phyloP scores from a whole-genome alignment of 805 yeast genomes.

The Schwanniomyces sp. region DNA sequence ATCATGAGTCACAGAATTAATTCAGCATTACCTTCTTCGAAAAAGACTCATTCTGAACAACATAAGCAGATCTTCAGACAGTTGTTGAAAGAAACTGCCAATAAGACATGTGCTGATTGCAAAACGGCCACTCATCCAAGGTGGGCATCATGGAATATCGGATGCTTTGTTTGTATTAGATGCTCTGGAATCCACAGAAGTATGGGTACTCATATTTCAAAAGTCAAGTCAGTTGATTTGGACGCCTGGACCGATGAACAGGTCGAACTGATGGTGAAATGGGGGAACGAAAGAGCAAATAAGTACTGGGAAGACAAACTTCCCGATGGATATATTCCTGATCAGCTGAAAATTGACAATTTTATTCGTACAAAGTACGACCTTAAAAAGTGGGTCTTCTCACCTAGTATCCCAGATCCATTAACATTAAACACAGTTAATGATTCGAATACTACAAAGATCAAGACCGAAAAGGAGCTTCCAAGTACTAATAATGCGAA shows the following conservation, averaged over 20 bases:
- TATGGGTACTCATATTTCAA: constrained; percentile 92
- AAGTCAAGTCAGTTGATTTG: constrained; percentile 90
- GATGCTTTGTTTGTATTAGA: constrained; percentile 88
- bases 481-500: not conserved
- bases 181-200: constrained; percentile 96
- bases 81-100: constrained; percentile 73
- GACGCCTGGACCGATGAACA: constrained; percentile 98
- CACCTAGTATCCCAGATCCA: constrained; percentile 62
- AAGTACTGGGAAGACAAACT: constrained; percentile 80
- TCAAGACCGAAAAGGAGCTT: not conserved
- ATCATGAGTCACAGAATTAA: constrained; percentile 11
- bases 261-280: constrained; percentile 71
- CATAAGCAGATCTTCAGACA: constrained; percentile 73
- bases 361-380: constrained; percentile 93
- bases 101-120: constrained; percentile 88
- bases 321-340: constrained; percentile 72
- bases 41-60: constrained; percentile 47
- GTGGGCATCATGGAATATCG: constrained; percentile 97
- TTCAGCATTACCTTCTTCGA: constrained; percentile 42
- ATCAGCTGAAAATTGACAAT: constrained; percentile 80
- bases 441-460: not conserved
- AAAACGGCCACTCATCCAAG: constrained; percentile 87
- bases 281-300: constrained; percentile 87
- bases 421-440: constrained; percentile 23
- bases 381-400: constrained; percentile 77